Evolutionary conservation across 441 rosid genomes (phyloP), one percentile per base, ranked within the genome.

Genomic region (Rhodomyrtus psidioides): DNA sequence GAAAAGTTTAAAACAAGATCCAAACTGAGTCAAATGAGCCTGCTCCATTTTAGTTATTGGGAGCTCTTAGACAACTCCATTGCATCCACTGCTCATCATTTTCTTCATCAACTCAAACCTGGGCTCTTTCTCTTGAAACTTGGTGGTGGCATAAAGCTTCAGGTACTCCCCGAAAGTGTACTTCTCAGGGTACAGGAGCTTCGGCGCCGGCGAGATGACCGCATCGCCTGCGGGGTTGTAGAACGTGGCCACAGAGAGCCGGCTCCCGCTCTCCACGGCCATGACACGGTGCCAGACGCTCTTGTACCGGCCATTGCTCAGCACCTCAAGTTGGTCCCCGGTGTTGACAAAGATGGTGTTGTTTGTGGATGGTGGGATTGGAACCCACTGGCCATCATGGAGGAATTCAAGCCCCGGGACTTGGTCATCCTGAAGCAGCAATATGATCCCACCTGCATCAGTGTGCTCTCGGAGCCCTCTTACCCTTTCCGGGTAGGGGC

Each of bases 231-330:
- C 92, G 13, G 98, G 99, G 87, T 97, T 97, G 85, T 96, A 97
- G 92, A 97, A 95, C n/a, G 96, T 93, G 57, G 98, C 97, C 65
- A 97, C 93, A 8, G 98, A 97, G 76, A 95, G 92, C 88, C 98
- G 93, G 90, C 95, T 94, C 46, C 97, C 99, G 3, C 88, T 89
- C 86, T 94, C 90, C 85, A 89, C 91, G 12, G 98, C 91, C 95
- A 97, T 89, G 85, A 96, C 98, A 56, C 96, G 95, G 87, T 96
- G 98, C 84, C 92, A 74, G 81, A 86, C 88, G 88, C 98, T 96
- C 82, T 88, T 94, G 79, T 96, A 97, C 92, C 87, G 91, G 15
- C 97, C 98, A 65, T 97, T 96, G 88, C 95, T 97, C 83, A 96
- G 10, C 53, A 97, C 94, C 89, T 96, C 98, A 82, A 95, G 39